Evolutionary conservation across 2,329 filamentous ascomycete species (phyloP).

Genomic region (Aspergillus sp.): DNA sequence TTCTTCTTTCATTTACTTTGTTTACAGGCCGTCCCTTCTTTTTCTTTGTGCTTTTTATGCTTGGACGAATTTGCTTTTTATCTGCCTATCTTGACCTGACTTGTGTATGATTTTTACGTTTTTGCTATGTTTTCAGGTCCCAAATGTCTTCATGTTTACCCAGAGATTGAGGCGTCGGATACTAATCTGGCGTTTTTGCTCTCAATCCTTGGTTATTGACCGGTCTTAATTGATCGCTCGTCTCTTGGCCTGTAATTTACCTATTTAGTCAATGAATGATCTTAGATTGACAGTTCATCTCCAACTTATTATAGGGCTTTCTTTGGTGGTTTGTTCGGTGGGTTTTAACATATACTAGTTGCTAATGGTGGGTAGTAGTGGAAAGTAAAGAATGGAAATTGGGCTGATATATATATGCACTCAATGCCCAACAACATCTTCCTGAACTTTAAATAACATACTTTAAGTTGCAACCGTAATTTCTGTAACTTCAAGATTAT

Average conservation of each 20-base stretch:
- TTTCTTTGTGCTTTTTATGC: conserved; percentile 17
- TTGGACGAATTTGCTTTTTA: conserved; percentile 2
- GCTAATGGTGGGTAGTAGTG: not conserved
- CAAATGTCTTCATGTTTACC: not conserved
- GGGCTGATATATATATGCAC: no score
- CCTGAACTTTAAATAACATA: no score
- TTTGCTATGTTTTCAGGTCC: conserved; percentile 12
- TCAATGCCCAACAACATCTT: no score
- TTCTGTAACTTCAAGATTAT: no score
- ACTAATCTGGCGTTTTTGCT: not conserved
- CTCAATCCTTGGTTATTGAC: not conserved
- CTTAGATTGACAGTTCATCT: not conserved
- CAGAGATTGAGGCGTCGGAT: not conserved
- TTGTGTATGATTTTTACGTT: conserved; percentile 17
- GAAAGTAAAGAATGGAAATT: not conserved
- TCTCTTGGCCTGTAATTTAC: conserved; percentile 17
- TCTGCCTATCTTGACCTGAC: conserved; percentile 9
- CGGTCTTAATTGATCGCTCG: not conserved
- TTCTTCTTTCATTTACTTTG: conserved; percentile 9
- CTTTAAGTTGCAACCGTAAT: no score
- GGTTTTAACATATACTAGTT: not conserved
- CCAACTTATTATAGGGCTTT: not conserved
- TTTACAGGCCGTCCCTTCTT: conserved; percentile 24
- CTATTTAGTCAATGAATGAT: conserved; percentile 5
- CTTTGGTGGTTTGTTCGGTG: no score